Evolutionary conservation across 2,329 filamentous ascomycete species (phyloP), one percentile per base, ranked within the genome.

Genomic region (Plectosphaerella cucumerina): DNA sequence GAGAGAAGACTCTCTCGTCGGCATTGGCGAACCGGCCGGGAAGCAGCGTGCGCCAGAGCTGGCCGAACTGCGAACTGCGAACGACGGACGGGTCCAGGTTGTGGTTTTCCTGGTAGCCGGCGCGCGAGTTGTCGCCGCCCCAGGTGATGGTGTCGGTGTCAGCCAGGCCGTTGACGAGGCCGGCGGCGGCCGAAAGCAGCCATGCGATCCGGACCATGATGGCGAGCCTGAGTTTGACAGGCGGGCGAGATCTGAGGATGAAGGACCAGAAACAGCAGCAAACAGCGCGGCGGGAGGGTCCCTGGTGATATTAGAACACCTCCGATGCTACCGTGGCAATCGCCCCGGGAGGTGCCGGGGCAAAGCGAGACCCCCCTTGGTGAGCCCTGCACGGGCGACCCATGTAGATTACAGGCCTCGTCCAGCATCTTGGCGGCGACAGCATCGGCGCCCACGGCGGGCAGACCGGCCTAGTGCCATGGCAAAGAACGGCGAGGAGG

Each of bases 71-170:
- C 3, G 74, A 63, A 50, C 77, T 80, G 39, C 69, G 73, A 2
- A 85, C 79, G 9, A 84, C 67, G 14, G 75, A 70, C 1, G 82
- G 82, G 58, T 85, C 80, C 75, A 85, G 79, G 63, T 85, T 85
- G 60, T 85, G 81, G 59, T 81, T 84, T 18, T 63, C 72, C 60
- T 79, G 75, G 60, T 82, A 82, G 23, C 79, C 77, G 12, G 72
- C 61, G 47, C 79, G 66, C 11, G 75, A 71, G 59, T 80, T 81
- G 57, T 81, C 78, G 53, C 80, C 80, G 57, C 78, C 78, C 77
- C 79, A 82, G 23, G 80, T 83, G 54, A 82, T 81, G 51, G 78
- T 81, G 53, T 81, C 77, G 1, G 77, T 78, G n/a, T 61, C 63
- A 8, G 60, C 72, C 14, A 75, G 62, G 44, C 67, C 68, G 51